A percentile compares a stretch with the other conserved stretches of the same genome.
Evolutionary conservation across 768 basidiomycete species (phyloP).

Genomic region (Suillus occidentalis): DNA sequence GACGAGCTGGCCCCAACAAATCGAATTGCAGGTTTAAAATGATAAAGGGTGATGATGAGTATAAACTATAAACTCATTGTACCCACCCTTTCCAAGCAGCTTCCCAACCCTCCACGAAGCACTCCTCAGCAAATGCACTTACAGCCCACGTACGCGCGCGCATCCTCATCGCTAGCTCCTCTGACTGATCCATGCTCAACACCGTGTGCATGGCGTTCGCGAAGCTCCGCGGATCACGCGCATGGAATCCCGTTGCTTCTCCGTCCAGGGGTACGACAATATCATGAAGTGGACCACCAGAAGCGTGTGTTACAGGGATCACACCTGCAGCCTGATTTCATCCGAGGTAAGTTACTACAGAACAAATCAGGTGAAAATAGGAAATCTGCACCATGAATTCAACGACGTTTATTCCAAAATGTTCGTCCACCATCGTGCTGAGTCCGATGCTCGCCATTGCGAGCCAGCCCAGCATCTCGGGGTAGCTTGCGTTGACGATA

Average conservation of each 20-base stretch:
- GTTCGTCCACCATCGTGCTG: slow-evolving; percentile 97
- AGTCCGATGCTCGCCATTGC: slow-evolving; percentile 79
- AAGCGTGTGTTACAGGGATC: slow-evolving; percentile 89
- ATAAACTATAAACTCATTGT: background rate
- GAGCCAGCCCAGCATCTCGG: slow-evolving; percentile 68
- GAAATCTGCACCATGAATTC: slow-evolving; percentile 83
- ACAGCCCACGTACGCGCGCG: slow-evolving; percentile 73
- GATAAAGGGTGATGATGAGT: background rate
- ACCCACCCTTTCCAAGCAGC: slow-evolving; percentile 50
- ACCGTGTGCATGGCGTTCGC: slow-evolving; percentile 65
- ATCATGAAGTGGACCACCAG: slow-evolving; percentile 88
- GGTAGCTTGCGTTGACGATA: slow-evolving; percentile 79
- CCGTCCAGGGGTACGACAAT: slow-evolving; percentile 83
- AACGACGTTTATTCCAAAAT: slow-evolving; percentile 97
- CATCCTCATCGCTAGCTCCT: slow-evolving; percentile 61
- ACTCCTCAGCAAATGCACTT: slow-evolving; percentile 70
- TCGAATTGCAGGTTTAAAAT: background rate
- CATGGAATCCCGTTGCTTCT: slow-evolving; percentile 82
- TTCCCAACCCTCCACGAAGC: slow-evolving; percentile 79
- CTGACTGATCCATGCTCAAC: slow-evolving; percentile 52
- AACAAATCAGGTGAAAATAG: slow-evolving; percentile 5
- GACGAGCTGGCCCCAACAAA: background rate
- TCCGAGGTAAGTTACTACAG: slow-evolving; percentile 15
- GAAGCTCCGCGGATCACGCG: slow-evolving; percentile 61
- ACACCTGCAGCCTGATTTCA: slow-evolving; percentile 81